Evolutionary conservation across 2,329 filamentous ascomycete species (phyloP), one percentile per base, ranked within the genome.

Genomic region (Colletotrichum destructivum): DNA sequence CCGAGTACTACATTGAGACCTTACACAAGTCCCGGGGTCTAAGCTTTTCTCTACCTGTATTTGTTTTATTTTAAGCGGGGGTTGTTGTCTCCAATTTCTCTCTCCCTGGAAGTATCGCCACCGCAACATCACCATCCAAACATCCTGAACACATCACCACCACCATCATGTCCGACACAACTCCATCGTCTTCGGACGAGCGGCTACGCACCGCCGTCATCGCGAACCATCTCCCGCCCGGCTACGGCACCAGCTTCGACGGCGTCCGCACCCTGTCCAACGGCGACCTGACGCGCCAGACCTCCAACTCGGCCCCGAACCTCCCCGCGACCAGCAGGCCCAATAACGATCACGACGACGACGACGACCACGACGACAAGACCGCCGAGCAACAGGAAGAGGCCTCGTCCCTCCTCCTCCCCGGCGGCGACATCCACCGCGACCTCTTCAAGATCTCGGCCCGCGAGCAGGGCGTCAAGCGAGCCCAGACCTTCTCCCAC

Each of bases 351-450:
- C 13, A 54, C 21, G 23, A 64, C 62, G 65, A 74, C 46, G 72
- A 73, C 73, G 75, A 76, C 42, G 76, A 76, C 66, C 77, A 77
- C 23, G 78, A 74, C 68, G 62, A 73, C n/a, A 75, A 75, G 26
- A 31, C 51, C 26, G 2, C 73, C 76, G 11, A 18, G 2, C 16
- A 26, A 16, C 26, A 56, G 31, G 75, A 75, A 31, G 80, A 81
- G 55, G 89, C 92, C 71, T 94, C 92, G 2, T 95, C 93, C 0
- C 83, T 95, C 64, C 89, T 86, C 70, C 85, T 95, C 3, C 92
- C 93, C 77, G 93, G 93, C 62, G 93, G 93, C 51, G 93, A 95
- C 76, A 92, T 95, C 26, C 93, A 95, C 78, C 90, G 93, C 44
- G 92, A 94, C 76, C 88, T 95, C 44, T 95, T 93, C 86, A 92